phyloP scores from a whole-genome alignment of 192 early-diverging fungal genomes.

The Phycomyces blakesleeanus region DNA sequence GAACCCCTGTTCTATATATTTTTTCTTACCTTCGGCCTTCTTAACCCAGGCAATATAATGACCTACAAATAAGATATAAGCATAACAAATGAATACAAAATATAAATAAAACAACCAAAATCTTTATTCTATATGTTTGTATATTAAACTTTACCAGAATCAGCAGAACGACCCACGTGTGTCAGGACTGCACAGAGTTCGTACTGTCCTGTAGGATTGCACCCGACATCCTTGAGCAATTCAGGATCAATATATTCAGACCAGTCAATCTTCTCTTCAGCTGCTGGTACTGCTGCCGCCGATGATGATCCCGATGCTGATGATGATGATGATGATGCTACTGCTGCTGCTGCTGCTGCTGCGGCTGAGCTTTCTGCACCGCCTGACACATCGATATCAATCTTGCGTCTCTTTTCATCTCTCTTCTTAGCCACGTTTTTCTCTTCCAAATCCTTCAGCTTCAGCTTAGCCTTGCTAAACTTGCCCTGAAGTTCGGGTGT shows the following conservation, averaged over 20 bases:
- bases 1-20: too few relatives aligned
- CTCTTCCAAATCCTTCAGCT: slow-evolving; percentile 75
- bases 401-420: slow-evolving; percentile 40
- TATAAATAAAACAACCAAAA: too few relatives aligned
- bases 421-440: slow-evolving; percentile 49
- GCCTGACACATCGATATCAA: slow-evolving; percentile 33
- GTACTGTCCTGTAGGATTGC: slow-evolving; percentile 86
- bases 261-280: slow-evolving; percentile 30
- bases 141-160: slow-evolving; percentile 65
- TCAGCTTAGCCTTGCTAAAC: slow-evolving; percentile 56
- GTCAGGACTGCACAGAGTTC: slow-evolving; percentile 93
- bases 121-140: not conserved
- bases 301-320: too few relatives aligned
- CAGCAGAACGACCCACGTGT: slow-evolving; percentile 89
- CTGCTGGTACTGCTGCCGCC: slow-evolving; percentile 7
- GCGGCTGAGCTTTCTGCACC: slow-evolving; percentile 16
- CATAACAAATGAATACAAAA: too few relatives aligned
- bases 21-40: slow-evolving; percentile 50
- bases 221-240: slow-evolving; percentile 75
- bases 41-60: slow-evolving; percentile 96
- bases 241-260: slow-evolving; percentile 58
- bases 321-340: too few relatives aligned
- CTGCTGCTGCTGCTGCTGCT: slow-evolving; percentile 6
- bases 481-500: slow-evolving; percentile 79
- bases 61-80: too few relatives aligned